Conservation (phyloP, 495 filamentous ascomycete species). For the Penicillium macrosclerotiorum region DNA sequence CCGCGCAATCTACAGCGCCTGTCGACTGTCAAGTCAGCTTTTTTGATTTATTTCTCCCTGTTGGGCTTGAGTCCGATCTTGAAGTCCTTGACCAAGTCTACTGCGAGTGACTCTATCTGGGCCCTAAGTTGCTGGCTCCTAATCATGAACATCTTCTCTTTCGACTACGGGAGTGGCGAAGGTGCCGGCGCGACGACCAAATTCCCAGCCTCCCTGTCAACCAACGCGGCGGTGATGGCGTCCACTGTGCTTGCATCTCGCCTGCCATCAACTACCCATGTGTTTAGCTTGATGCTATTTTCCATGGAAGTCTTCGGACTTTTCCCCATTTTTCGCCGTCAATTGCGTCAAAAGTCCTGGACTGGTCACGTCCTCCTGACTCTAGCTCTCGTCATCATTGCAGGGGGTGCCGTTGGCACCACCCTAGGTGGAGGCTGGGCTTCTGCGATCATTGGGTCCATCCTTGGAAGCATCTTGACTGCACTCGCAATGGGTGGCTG, state of each 20-base stretch:
- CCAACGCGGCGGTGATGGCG: slow-evolving; percentile 93
- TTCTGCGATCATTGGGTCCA: slow-evolving; percentile 65
- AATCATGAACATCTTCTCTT: slow-evolving; percentile 93
- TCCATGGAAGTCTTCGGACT: slow-evolving; percentile 95
- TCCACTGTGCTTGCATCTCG: slow-evolving; percentile 88
- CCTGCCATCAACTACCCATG: slow-evolving; percentile 83
- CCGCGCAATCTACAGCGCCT: slow-evolving; percentile 65
- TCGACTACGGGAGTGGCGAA: slow-evolving; percentile 79
- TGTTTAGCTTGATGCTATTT: slow-evolving; percentile 93
- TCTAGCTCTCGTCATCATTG: slow-evolving; percentile 71
- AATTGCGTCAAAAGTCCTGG: slow-evolving; percentile 81
- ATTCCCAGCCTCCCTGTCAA: slow-evolving; percentile 84
- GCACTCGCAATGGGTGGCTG: slow-evolving; percentile 85
- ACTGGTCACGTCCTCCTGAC: slow-evolving; percentile 78
- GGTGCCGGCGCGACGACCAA: slow-evolving; percentile 49
- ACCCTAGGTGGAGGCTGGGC: slow-evolving; percentile 71
- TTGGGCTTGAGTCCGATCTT: slow-evolving; percentile 90
- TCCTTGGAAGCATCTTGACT: slow-evolving; percentile 68
- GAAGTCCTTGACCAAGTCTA: slow-evolving; percentile 89
- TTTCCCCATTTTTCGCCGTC: slow-evolving; percentile 90
- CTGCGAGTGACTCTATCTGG: slow-evolving; percentile 91
- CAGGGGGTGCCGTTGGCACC: slow-evolving; percentile 75
- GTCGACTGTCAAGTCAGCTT: slow-evolving; percentile 79
- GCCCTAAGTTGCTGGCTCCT: slow-evolving; percentile 91
- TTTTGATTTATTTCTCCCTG: slow-evolving; percentile 88